Evolutionary conservation across 1,139 yeast genomes (phyloP), one percentile per base, ranked within the genome.

Genomic region (Geotrichum restrictum): DNA sequence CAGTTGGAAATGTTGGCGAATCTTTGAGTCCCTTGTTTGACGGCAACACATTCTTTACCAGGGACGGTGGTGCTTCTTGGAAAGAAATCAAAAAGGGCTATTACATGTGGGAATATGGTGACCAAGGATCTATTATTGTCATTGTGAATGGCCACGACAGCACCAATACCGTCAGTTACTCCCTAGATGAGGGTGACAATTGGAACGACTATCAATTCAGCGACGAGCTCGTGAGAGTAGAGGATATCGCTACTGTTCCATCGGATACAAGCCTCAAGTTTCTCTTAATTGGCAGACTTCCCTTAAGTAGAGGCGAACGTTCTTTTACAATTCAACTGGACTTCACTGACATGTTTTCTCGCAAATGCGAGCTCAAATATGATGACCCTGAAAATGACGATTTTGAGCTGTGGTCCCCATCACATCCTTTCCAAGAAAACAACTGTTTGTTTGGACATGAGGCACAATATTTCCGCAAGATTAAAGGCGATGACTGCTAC

Each of bases 21-120:
- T 62, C 64, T 18, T 72, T 93, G 55, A 70, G 71, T 2, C 67
- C 81, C 0, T 49, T 64, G 45, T 76, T 77, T 8, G 78, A 81
- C 33, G 77, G 84, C 0, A 74, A 86, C 2, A 87, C 96, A 0
- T 93, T 81, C 61, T 70, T 93, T 57, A 83, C 96, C 13, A 73
- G 76, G 4, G 97, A 94, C 70, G 98, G 95, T 2, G 99, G 99
- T 45, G 70, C 82, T 3, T 78, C 91, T 1, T 93, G 98, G 98
- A 80, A 69, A 53, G 95, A 88, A 68, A 72, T 89, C 27, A 76
- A 71, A 51, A 79, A 84, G 57, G 95, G 95, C 1, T 78, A 80
- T 0, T 78, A 79, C 63, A 85, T 85, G 80, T 94, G 98, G 98
- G 98, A 91, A 67, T 93, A 76, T 68, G 98, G 98, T 56, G 98